Evolutionary conservation across 768 basidiomycete species (phyloP), one percentile per base, ranked within the genome.

Genomic region (Kockovaella imperatae): DNA sequence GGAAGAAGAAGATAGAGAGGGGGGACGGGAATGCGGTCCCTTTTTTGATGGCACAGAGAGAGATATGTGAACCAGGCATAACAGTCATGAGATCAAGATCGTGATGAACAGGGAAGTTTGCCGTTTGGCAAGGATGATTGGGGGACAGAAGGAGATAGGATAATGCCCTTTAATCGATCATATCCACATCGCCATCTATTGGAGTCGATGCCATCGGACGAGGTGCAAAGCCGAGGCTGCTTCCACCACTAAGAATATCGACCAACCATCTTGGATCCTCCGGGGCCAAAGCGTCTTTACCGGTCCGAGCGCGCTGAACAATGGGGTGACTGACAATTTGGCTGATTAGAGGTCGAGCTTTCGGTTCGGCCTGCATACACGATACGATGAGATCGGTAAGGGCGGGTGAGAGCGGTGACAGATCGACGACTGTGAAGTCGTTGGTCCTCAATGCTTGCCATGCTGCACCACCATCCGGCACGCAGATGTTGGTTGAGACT

Each of bases 371-470:
- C 2, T 53, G 50, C 69, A 71, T 71, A 41, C 63, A 66, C 8
- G 42, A 53, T 2, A 59, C 67, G 49, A 71, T 71, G 13, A 71
- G 49, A 35, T 71, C 67, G 17, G 52, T 50, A 17, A 71, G 50
- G 3, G 65, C 67, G 3, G 69, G 69, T 1, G 63, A 66, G 21
- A 71, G 56, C 1, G 61, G 60, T 10, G 69, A 63, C 1, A 71
- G 57, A 42, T 71, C 69, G 32, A 71, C 62, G 3, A 69, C 87
- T 42, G 82, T 79, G 67, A 95, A 90, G 74, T 99, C 87, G 67
- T 93, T 86, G 49, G 80, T 80, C 47, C 95, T 83, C 29, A 97
- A 77, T 55, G 84, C 81, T 62, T 95, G 91, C 95, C 95, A 99
- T 1, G 84, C 79, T 42, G 86, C 82, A 21, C 89, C 88, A 86